These are phyloP conservation scores for Cylindricascospora bacillispora DNA, from an alignment of 1,139 yeast genomes.

Conservation along the genomic window DNA sequence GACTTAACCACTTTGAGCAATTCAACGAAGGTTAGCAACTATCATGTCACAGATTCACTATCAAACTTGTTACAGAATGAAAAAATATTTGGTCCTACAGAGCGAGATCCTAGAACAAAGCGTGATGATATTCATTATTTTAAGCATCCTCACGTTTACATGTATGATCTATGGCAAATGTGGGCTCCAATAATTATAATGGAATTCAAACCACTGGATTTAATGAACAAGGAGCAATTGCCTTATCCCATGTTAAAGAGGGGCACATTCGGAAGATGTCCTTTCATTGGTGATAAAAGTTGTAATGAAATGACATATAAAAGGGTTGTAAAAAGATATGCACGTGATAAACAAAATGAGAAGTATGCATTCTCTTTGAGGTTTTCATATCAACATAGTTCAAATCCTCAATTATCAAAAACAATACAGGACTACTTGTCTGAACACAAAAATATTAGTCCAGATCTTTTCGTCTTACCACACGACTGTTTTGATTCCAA, in stretches of 20 bases:
- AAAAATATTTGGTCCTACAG: conserved; percentile 74
- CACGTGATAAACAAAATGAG: conserved; percentile 22
- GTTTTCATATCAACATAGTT: conserved; percentile 20
- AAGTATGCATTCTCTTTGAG: conserved; percentile 22
- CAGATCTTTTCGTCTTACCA: conserved; percentile 12
- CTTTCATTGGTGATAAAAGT: conserved; percentile 42
- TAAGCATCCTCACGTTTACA: conserved; percentile 59
- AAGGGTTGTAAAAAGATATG: conserved; percentile 22
- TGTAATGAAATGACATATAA: conserved; percentile 22
- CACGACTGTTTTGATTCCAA: conserved; percentile 15
- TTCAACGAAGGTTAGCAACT: conserved; percentile 4
- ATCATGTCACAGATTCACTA: conserved; percentile 26
- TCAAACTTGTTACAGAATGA: conserved; percentile 71
- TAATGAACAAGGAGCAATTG: conserved; percentile 20
- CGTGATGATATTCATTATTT: conserved; percentile 81
- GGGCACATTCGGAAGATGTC: conserved; percentile 58
- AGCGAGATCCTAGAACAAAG: conserved; percentile 74
- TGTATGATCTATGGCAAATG: conserved; percentile 68
- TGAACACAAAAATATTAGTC: conserved; percentile 4
- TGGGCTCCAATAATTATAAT: conserved; percentile 73
- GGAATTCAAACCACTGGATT: conserved; percentile 49
- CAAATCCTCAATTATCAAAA: conserved; percentile 12
- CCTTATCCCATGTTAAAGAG: conserved; percentile 34
- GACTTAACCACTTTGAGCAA: conserved; percentile 23
- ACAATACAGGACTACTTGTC: background rate